These are phyloP conservation scores for Saccharomycopsis fodiens DNA, from an alignment of 805 yeast genomes.

Conservation along the genomic window DNA sequence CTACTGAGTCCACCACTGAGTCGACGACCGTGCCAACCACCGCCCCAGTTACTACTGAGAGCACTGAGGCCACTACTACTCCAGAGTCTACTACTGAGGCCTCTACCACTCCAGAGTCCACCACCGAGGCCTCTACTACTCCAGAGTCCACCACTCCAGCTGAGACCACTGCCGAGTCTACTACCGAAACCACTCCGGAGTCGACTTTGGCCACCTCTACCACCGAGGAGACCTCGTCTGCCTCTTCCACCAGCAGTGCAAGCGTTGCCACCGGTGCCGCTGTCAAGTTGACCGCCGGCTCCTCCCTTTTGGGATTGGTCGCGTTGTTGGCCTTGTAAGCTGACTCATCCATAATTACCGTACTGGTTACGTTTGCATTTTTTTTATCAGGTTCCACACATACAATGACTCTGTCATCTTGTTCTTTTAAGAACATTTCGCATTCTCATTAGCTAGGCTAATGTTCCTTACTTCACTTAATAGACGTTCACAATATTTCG, in stretches of 20 bases:
- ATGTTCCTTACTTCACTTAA: too few relatives aligned
- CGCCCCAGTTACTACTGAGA: neutral
- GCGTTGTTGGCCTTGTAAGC: neutral
- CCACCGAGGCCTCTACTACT: neutral
- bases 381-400: too few relatives aligned
- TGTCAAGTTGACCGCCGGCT: constrained; percentile 2
- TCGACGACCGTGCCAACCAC: neutral
- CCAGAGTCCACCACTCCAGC: neutral
- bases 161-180: neutral
- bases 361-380: too few relatives aligned
- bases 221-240: constrained; percentile 11
- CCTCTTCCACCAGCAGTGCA: constrained; percentile 14
- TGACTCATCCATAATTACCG: too few relatives aligned
- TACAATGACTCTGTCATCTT: too few relatives aligned
- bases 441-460: too few relatives aligned
- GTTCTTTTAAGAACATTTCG: too few relatives aligned
- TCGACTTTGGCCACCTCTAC: constrained; percentile 7
- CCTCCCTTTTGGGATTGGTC: neutral
- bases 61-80: constrained; percentile 1
- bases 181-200: constrained; percentile 2
- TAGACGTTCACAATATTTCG: too few relatives aligned
- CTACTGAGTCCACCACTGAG: neutral
- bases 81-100: neutral
- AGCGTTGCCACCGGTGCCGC: constrained; percentile 4
- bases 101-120: neutral